phyloP scores from a whole-genome alignment of 768 basidiomycete genomes.

The Hygrocybe punicea region DNA sequence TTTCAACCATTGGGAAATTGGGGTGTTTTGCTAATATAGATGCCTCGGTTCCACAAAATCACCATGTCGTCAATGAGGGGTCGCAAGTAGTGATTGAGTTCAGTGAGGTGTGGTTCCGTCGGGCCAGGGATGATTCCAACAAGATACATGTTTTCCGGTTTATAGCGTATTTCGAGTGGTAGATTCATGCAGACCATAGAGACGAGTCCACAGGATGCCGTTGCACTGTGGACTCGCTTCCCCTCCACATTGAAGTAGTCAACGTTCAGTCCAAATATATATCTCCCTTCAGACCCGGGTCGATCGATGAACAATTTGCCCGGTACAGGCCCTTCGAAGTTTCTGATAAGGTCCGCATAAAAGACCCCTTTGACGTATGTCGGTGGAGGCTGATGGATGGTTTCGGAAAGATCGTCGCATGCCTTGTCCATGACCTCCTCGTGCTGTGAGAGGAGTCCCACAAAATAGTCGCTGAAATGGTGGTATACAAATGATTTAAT shows the following conservation, averaged over 20 bases:
- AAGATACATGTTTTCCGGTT: constrained; percentile 35
- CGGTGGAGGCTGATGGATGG: constrained; percentile 6
- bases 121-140: constrained; percentile 38
- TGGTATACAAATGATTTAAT: constrained; percentile 16
- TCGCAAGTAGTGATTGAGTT: constrained; percentile 24
- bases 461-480: constrained; percentile 22
- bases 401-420: constrained; percentile 15
- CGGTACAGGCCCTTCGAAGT: constrained; percentile 23
- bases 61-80: constrained; percentile 29
- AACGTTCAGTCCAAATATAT: constrained; percentile 29
- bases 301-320: constrained; percentile 19
- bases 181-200: constrained; percentile 38
- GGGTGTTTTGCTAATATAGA: constrained; percentile 20
- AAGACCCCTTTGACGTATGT: constrained; percentile 19
- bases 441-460: constrained; percentile 15
- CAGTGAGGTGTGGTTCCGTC: constrained; percentile 24
- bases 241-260: constrained; percentile 38
- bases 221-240: constrained; percentile 26
- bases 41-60: constrained; percentile 29
- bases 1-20: constrained; percentile 15
- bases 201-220: constrained; percentile 28
- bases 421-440: constrained; percentile 15
- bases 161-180: constrained; percentile 27
- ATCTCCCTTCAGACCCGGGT: constrained; percentile 21
- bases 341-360: constrained; percentile 26